Evolutionary conservation across 1,139 yeast genomes (phyloP).

Genomic region (Arxiozyma slooffiae): DNA sequence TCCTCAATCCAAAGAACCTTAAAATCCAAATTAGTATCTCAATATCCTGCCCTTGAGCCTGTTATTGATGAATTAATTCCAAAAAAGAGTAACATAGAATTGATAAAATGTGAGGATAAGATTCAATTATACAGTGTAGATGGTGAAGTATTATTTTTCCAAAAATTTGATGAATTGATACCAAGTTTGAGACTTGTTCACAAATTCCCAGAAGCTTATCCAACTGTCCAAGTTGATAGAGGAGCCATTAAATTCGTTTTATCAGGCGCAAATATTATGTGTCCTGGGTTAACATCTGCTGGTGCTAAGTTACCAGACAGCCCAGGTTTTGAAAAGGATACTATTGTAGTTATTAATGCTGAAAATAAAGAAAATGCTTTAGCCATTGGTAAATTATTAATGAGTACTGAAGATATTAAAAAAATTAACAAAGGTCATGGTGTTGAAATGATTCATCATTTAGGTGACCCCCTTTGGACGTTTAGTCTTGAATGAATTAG

Average conservation of each 20-base stretch:
- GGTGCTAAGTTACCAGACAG: conserved; percentile 81
- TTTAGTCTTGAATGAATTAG: conserved; percentile 34
- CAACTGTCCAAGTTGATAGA: conserved; percentile 82
- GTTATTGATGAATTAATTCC: conserved; percentile 78
- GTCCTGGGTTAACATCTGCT: conserved; percentile 89
- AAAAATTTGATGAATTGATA: conserved; percentile 73
- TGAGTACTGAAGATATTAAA: conserved; percentile 88
- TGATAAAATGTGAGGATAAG: conserved; percentile 83
- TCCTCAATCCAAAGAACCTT: conserved; percentile 85
- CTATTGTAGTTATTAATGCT: conserved; percentile 74
- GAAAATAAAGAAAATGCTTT: conserved; percentile 88
- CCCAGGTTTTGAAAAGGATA: conserved; percentile 49
- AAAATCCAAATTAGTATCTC: conserved; percentile 59
- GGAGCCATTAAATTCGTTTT: conserved; percentile 93
- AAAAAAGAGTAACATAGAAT: conserved; percentile 76
- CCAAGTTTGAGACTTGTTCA: conserved; percentile 76
- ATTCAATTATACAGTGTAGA: conserved; percentile 70
- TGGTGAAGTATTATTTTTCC: conserved; percentile 65
- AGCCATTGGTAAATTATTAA: conserved; percentile 76
- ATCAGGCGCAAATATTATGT: conserved; percentile 94
- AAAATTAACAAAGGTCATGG: conserved; percentile 81
- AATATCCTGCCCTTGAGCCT: conserved; percentile 63
- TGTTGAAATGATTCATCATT: conserved; percentile 70
- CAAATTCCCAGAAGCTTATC: conserved; percentile 72
- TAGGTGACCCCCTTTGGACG: conserved; percentile 87